phyloP scores from a whole-genome alignment of 2,329 filamentous ascomycete species.

The Zalaria sp. region DNA sequence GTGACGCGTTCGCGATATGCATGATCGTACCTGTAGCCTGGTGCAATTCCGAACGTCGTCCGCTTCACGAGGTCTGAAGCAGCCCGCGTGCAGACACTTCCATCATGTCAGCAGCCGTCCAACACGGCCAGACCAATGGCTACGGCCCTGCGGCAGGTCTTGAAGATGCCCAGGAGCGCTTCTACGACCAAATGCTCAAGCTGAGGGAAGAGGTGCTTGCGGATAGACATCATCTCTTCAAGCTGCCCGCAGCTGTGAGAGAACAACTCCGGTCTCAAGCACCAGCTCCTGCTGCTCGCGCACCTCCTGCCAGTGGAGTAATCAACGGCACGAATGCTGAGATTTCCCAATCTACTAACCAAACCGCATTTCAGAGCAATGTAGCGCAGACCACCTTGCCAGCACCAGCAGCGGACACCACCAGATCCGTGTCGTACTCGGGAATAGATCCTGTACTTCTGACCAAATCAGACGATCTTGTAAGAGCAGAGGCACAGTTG shows the following conservation, averaged over 20 bases:
- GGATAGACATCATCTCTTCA: slow-evolving; percentile 54
- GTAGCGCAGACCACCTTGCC: too few relatives aligned
- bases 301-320: background rate
- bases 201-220: slow-evolving; percentile 71
- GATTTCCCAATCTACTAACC: too few relatives aligned
- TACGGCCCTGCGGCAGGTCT: background rate
- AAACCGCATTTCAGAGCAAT: too few relatives aligned
- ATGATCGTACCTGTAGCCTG: too few relatives aligned
- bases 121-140: slow-evolving; percentile 1
- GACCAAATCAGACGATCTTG: slow-evolving; percentile 72
- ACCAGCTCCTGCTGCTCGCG: too few relatives aligned
- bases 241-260: slow-evolving; percentile 39
- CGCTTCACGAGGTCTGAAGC: too few relatives aligned
- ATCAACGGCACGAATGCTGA: too few relatives aligned
- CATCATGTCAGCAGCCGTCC: too few relatives aligned
- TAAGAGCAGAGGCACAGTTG: slow-evolving; percentile 67
- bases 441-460: slow-evolving; percentile 73
- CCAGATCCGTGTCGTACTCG: background rate
- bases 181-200: slow-evolving; percentile 64
- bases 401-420: background rate
- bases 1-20: too few relatives aligned
- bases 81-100: too few relatives aligned
- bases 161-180: slow-evolving; percentile 23
- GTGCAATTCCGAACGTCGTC: too few relatives aligned
- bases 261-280: slow-evolving; percentile 14